Percentiles rank a stretch among this genome's conserved stretches.
phyloP scores from a whole-genome alignment of 225 moss, liverwort and hornwort genomes.

The Rhytidiadelphus loreus region DNA sequence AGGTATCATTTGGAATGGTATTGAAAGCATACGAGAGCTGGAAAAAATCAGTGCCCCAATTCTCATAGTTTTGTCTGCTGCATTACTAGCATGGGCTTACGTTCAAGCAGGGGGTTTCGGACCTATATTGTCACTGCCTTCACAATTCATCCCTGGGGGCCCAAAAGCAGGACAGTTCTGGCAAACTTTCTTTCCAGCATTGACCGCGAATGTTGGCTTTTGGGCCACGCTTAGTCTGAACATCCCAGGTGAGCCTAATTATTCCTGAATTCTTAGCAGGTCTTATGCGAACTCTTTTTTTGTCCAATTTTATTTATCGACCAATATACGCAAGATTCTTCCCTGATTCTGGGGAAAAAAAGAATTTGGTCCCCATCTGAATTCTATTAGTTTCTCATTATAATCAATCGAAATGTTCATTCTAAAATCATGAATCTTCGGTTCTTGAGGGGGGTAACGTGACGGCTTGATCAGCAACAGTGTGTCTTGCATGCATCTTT shows the following conservation, averaged over 20 bases:
- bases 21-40: slow-evolving; percentile 84
- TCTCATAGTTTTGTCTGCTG: slow-evolving; percentile 58
- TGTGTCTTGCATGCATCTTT: not conserved
- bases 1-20: slow-evolving; percentile 77
- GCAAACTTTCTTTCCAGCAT: slow-evolving; percentile 75
- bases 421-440: not conserved
- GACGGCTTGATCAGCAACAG: not conserved
- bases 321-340: not conserved
- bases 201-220: slow-evolving; percentile 87
- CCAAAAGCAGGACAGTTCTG: slow-evolving; percentile 81
- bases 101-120: slow-evolving; percentile 82
- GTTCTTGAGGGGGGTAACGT: not conserved
- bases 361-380: not conserved
- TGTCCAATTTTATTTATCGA: not conserved
- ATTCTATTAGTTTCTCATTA: not conserved
- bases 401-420: not conserved
- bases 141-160: slow-evolving; percentile 69
- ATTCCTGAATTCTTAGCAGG: not conserved
- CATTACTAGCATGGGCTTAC: slow-evolving; percentile 75
- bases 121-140: slow-evolving; percentile 74
- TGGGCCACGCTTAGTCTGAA: slow-evolving; percentile 96
- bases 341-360: not conserved
- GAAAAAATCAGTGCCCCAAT: slow-evolving; percentile 87
- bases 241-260: slow-evolving; percentile 57
- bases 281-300: not conserved